Evolutionary conservation across 2,329 filamentous ascomycete genomes (phyloP), one percentile per base, ranked within the genome.

Genomic region (Clonostachys chloroleuca): DNA sequence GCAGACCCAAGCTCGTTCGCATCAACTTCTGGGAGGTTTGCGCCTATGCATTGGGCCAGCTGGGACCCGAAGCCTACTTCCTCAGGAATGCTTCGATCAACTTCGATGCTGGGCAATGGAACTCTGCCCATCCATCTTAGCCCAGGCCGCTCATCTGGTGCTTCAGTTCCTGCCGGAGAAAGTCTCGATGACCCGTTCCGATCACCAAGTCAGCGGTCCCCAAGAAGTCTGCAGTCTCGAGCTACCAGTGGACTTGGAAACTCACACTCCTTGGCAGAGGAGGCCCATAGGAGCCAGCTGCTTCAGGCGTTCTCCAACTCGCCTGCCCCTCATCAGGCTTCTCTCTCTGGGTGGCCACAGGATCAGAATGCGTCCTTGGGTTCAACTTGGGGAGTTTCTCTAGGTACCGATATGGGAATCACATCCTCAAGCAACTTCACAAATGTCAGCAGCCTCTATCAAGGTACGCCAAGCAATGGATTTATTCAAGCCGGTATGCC

Each of bases 371-470:
- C 54, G 36, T 50, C 52, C 9, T 45, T 49, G 36, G 24, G 51
- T 2, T 51, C 57, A 7, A 41, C 52, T n/a, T 59, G 60, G 47
- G 51, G 49, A 40, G 43, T 43, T 42, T 49, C 39, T 51, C 47
- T 18, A n/a, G 14, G 36, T 40, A 48, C 44, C 43, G 47, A 17
- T 40, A 52, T 42, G 12, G 47, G 49, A 41, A 51, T 52, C 50
- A 47, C 50, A 24, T 47, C 54, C 8, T 60, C 59, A 12, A 67
- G 69, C 2, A 56, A 59, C 6, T 80, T 80, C 51, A 74, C 76
- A 13, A 65, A 77, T 47, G 61, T 66, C 2, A 80, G 75, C 56
- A 78, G 74, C 51, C 53, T 81, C 18, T 77, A 75, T 48, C 69
- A 67, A 39, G 71, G 75, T 34, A 76, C 74, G 6, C 74, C 74